phyloP scores from a whole-genome alignment of 1,139 yeast genomes.

The Sugiyamaella neomexicana region DNA sequence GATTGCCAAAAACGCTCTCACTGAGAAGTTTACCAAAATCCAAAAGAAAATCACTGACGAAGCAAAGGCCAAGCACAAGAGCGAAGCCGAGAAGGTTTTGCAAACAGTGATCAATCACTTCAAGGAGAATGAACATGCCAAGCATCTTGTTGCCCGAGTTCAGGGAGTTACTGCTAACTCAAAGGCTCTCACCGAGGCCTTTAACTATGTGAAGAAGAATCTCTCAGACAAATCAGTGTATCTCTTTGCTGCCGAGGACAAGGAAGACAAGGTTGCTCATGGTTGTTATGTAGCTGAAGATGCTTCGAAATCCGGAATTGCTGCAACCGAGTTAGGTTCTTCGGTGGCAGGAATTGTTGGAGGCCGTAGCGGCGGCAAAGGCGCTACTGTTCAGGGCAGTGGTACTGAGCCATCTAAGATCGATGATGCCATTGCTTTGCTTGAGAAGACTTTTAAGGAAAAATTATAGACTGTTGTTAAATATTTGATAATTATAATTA shows the following conservation, averaged over 20 bases:
- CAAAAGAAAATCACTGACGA: constrained; percentile 90
- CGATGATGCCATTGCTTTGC: constrained; percentile 68
- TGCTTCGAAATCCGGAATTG: constrained; percentile 68
- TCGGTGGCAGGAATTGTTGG: constrained; percentile 75
- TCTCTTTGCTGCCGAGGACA: constrained; percentile 69
- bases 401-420: constrained; percentile 79
- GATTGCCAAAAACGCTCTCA: constrained; percentile 72
- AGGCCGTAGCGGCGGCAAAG: constrained; percentile 99
- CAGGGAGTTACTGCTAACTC: constrained; percentile 73
- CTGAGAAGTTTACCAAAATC: constrained; percentile 68
- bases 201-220: constrained; percentile 78
- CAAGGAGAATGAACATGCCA: constrained; percentile 47
- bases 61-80: constrained; percentile 81
- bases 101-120: constrained; percentile 79
- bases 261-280: constrained; percentile 80
- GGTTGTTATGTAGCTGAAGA: constrained; percentile 84
- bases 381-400: constrained; percentile 94
- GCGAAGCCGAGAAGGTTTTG: constrained; percentile 76
- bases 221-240: constrained; percentile 76
- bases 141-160: constrained; percentile 65
- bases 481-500: background rate
- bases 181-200: constrained; percentile 91
- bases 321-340: constrained; percentile 73
- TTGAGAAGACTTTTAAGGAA: constrained; percentile 51
- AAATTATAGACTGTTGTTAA: constrained; percentile 19